Conservation (phyloP, 2,329 filamentous ascomycete species). For the Penicillium sp. region DNA sequence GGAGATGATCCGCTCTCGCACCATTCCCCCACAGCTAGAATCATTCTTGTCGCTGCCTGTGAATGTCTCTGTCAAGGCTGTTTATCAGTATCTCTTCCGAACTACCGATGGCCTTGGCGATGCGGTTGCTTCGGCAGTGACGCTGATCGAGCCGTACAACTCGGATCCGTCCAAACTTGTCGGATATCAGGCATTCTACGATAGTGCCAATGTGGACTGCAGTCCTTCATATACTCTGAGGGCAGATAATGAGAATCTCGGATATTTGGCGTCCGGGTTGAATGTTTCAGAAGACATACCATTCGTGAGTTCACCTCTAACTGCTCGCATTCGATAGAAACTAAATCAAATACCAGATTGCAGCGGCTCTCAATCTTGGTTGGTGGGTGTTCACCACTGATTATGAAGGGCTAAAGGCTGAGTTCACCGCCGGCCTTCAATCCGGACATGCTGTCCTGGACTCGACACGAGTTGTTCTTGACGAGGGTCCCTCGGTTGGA, state of each 20-base stretch:
- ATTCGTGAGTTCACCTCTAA: constrained; percentile 17
- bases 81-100: constrained; percentile 21
- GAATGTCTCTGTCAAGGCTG: constrained; percentile 15
- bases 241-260: constrained; percentile 30
- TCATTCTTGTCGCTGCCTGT: constrained; percentile 11
- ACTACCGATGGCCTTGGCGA: constrained; percentile 20
- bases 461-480: constrained; percentile 42
- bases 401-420: constrained; percentile 47
- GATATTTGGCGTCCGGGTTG: neutral
- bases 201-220: constrained; percentile 20
- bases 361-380: constrained; percentile 41
- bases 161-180: constrained; percentile 33
- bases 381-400: constrained; percentile 53
- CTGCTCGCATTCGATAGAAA: constrained; percentile 16
- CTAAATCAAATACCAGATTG: constrained; percentile 29
- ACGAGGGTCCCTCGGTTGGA: constrained; percentile 28
- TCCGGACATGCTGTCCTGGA: constrained; percentile 49
- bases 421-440: constrained; percentile 44
- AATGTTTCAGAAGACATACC: constrained; percentile 9
- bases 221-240: constrained; percentile 27
- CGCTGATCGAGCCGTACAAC: constrained; percentile 35
- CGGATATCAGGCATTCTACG: constrained; percentile 44
- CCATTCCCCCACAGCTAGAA: constrained; percentile 11
- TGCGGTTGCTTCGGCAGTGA: constrained; percentile 34
- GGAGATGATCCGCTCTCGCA: constrained; percentile 16